phyloP scores from a whole-genome alignment of 179 eudicot species.

The Vitellaria paradoxa region DNA sequence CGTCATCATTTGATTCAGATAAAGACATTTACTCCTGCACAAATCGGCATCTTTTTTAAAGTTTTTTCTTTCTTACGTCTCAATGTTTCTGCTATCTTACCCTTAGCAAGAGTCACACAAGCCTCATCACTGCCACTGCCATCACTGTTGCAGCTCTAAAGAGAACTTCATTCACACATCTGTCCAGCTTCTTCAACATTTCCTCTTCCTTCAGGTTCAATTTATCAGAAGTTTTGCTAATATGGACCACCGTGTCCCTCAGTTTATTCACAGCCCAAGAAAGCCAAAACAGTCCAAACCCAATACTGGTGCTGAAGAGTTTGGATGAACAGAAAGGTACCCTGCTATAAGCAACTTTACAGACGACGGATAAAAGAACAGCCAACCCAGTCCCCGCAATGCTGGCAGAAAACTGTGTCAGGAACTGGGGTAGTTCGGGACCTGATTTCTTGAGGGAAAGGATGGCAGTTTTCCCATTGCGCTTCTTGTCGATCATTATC shows the following conservation, averaged over 20 bases:
- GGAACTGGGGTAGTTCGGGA: slow-evolving; percentile 57
- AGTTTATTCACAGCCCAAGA: slow-evolving; percentile 63
- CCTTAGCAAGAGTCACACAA: slow-evolving; percentile 36
- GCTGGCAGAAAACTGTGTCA: slow-evolving; percentile 75
- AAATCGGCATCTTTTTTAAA: too few relatives aligned
- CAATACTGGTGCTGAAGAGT: slow-evolving; percentile 52
- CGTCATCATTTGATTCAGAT: neutral
- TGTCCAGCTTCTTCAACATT: slow-evolving; percentile 47
- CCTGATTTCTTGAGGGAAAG: slow-evolving; percentile 61
- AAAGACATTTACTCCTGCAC: slow-evolving; percentile 4
- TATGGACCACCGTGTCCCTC: slow-evolving; percentile 51
- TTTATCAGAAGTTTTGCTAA: slow-evolving; percentile 48
- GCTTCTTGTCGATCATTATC: slow-evolving; percentile 40
- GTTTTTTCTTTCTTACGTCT: too few relatives aligned
- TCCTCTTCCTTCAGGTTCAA: slow-evolving; percentile 45
- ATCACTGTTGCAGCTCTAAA: slow-evolving; percentile 56
- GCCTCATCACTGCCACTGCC: slow-evolving; percentile 56
- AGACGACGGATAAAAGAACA: slow-evolving; percentile 54
- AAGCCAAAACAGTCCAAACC: slow-evolving; percentile 78
- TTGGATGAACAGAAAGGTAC: slow-evolving; percentile 49
- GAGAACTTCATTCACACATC: slow-evolving; percentile 48
- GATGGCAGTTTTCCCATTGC: slow-evolving; percentile 38
- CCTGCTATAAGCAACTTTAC: slow-evolving; percentile 51
- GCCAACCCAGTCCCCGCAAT: slow-evolving; percentile 90
- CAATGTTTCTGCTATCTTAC: neutral